phyloP scores from a whole-genome alignment of 441 rosid genomes.

The Omphalea diandra region DNA sequence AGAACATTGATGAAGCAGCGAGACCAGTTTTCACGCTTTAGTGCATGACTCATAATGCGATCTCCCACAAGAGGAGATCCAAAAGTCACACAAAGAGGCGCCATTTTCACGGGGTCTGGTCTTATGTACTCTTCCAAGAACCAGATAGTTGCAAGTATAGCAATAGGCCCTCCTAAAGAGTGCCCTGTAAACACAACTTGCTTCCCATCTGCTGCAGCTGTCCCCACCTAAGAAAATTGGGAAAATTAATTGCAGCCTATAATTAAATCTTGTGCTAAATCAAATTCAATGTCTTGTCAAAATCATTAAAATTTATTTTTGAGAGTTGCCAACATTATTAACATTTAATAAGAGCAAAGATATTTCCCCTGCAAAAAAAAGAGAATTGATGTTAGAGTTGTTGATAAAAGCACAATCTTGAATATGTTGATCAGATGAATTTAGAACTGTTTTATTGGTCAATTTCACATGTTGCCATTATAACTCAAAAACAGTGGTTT shows the following conservation, averaged over 20 bases:
- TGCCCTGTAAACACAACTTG: slow-evolving; percentile 79
- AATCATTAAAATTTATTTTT: too few species aligned
- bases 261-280: too few species aligned
- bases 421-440: too few species aligned
- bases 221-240: slow-evolving; percentile 44
- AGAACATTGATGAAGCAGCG: slow-evolving; percentile 63
- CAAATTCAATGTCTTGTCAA: too few species aligned
- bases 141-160: slow-evolving; percentile 75
- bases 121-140: slow-evolving; percentile 40
- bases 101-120: not conserved
- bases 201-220: slow-evolving; percentile 34
- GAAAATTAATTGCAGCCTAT: slow-evolving; percentile 16
- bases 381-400: too few species aligned
- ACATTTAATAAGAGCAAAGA: too few species aligned
- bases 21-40: slow-evolving; percentile 73
- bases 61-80: slow-evolving; percentile 85
- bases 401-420: too few species aligned
- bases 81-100: slow-evolving; percentile 64
- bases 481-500: too few species aligned
- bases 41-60: slow-evolving; percentile 59
- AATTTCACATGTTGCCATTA: too few species aligned
- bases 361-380: too few species aligned
- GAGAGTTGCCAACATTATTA: too few species aligned
- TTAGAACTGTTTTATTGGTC: too few species aligned
- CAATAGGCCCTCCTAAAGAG: slow-evolving; percentile 75